Percentiles rank a stretch among this genome's conserved stretches.
Evolutionary conservation across 2,329 filamentous ascomycete species (phyloP).

Genomic region (Fusarium zealandicum): DNA sequence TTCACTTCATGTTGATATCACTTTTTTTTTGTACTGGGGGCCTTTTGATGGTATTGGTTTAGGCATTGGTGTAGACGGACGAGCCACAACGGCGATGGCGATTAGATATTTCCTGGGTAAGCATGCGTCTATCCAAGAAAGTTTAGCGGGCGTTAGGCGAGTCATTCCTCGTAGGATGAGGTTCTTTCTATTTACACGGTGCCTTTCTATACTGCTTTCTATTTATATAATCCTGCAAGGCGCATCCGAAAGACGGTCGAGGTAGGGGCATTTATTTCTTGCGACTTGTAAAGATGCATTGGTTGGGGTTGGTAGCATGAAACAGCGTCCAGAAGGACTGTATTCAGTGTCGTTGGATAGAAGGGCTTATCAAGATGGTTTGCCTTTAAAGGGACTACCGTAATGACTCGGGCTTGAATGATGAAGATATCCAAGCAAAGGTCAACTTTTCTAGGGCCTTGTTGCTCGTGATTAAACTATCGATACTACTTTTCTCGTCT

Average conservation of each 20-base stretch:
- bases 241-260: slow-evolving; percentile 29
- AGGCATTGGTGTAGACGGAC: slow-evolving; percentile 23
- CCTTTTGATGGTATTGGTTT: slow-evolving; percentile 1
- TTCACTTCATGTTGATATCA: slow-evolving; percentile 7
- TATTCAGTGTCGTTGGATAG: slow-evolving; percentile 10
- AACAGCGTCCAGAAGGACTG: neutral
- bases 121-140: slow-evolving; percentile 16
- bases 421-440: slow-evolving; percentile 38
- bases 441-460: slow-evolving; percentile 56
- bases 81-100: slow-evolving; percentile 25
- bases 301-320: neutral
- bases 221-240: slow-evolving; percentile 15
- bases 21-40: slow-evolving; percentile 17
- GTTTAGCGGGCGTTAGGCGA: slow-evolving; percentile 37
- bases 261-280: slow-evolving; percentile 16
- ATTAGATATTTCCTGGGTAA: slow-evolving; percentile 17
- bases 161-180: slow-evolving; percentile 1
- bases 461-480: slow-evolving; percentile 44
- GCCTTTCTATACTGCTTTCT: slow-evolving; percentile 15
- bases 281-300: slow-evolving; percentile 12
- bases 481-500: too few relatives aligned
- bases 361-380: slow-evolving; percentile 1
- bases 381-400: neutral
- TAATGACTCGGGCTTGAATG: slow-evolving; percentile 12
- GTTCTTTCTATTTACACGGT: slow-evolving; percentile 12